A percentile compares a stretch with the other conserved stretches of the same genome.
phyloP scores from a whole-genome alignment of 495 filamentous ascomycete species.

The Lentithecium fluviatile region DNA sequence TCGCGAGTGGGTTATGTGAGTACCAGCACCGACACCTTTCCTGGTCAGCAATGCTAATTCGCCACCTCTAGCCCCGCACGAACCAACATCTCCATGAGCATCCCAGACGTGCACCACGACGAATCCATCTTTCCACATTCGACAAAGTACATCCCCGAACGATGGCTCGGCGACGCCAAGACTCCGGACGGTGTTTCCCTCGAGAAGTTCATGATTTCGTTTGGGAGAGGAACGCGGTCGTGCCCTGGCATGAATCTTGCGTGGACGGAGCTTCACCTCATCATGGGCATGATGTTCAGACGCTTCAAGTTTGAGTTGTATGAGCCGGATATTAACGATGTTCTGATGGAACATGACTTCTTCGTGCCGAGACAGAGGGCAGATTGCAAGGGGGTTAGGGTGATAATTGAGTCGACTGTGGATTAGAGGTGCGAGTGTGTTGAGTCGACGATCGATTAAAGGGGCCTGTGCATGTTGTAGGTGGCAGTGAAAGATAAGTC shows the following conservation, averaged over 20 bases:
- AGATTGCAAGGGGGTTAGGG: constrained; percentile 29
- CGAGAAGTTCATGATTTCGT: constrained; percentile 33
- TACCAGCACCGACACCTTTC: too few species aligned
- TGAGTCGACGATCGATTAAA: too few species aligned
- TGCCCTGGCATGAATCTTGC: constrained; percentile 37
- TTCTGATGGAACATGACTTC: constrained; percentile 30
- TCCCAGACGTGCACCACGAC: constrained; percentile 21
- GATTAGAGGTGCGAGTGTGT: constrained; percentile 4
- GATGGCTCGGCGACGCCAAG: constrained; percentile 32
- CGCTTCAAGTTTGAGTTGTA: constrained; percentile 32
- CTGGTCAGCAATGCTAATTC: too few species aligned
- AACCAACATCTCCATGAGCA: constrained; percentile 23
- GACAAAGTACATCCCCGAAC: constrained; percentile 24
- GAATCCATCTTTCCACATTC: constrained; percentile 28
- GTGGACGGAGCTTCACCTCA: constrained; percentile 33
- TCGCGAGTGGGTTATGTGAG: constrained; percentile 18
- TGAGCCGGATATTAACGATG: constrained; percentile 22
- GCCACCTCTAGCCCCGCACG: background rate
- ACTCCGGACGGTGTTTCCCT: constrained; percentile 14
- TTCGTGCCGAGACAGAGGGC: constrained; percentile 29
- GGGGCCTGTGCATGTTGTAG: too few species aligned
- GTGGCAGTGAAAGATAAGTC: too few species aligned
- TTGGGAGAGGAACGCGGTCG: constrained; percentile 29
- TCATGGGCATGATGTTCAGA: constrained; percentile 34
- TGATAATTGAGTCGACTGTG: constrained; percentile 11